These are phyloP conservation scores for Fusarium transvaalense DNA, from an alignment of 2,329 filamentous ascomycete genomes.

Conservation along the genomic window DNA sequence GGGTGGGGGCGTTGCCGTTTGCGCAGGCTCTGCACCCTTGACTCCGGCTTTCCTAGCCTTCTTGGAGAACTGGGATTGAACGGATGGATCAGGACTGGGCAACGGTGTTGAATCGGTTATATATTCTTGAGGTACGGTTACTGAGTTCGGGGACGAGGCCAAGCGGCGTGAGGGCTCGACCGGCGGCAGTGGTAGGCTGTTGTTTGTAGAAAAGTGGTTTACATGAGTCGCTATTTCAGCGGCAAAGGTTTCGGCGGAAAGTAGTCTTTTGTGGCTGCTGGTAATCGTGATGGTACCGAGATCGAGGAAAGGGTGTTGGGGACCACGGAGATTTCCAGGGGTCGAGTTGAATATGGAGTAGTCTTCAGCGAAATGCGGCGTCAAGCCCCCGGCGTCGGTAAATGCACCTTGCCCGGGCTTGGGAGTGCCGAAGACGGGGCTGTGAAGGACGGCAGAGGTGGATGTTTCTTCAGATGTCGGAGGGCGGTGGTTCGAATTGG, in stretches of 20 bases:
- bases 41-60: constrained; percentile 60
- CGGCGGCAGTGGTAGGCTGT: constrained; percentile 67
- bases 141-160: constrained; percentile 67
- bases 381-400: constrained; percentile 66
- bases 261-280: constrained; percentile 61
- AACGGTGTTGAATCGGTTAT: constrained; percentile 47
- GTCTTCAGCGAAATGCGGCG: constrained; percentile 73
- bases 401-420: constrained; percentile 61
- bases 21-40: constrained; percentile 56
- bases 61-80: constrained; percentile 54
- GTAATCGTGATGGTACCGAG: constrained; percentile 57
- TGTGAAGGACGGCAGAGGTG: constrained; percentile 65
- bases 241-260: constrained; percentile 64
- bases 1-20: constrained; percentile 71
- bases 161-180: constrained; percentile 70
- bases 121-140: constrained; percentile 51
- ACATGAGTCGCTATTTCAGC: constrained; percentile 70
- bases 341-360: constrained; percentile 76
- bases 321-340: constrained; percentile 67
- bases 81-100: constrained; percentile 48
- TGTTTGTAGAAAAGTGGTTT: constrained; percentile 69
- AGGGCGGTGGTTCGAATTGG: constrained; percentile 72
- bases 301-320: constrained; percentile 61
- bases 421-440: constrained; percentile 69
- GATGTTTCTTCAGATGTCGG: constrained; percentile 71